These are phyloP conservation scores for Penicillium nordicum DNA, from an alignment of 2,329 filamentous ascomycete species.

Conservation along the genomic window DNA sequence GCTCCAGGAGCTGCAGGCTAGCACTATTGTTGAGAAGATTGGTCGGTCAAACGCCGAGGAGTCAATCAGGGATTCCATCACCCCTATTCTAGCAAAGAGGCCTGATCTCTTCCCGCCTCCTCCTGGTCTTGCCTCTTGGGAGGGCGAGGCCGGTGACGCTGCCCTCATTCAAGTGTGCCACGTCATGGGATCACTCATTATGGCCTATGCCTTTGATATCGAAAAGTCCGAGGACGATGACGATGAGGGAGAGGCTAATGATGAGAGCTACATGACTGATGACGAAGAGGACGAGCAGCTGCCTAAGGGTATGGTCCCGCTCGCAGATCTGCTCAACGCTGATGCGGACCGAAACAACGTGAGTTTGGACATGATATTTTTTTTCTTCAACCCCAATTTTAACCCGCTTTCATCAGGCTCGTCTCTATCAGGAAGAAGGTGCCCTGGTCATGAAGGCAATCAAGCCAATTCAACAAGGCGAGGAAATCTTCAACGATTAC, in stretches of 20 bases:
- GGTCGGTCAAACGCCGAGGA: constrained; percentile 69
- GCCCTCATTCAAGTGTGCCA: constrained; percentile 61
- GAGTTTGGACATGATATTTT: constrained; percentile 22
- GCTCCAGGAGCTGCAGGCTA: constrained; percentile 69
- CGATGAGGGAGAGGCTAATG: constrained; percentile 50
- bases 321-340: constrained; percentile 87
- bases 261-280: constrained; percentile 54
- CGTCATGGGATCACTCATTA: constrained; percentile 80
- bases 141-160: constrained; percentile 41
- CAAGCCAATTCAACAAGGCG: constrained; percentile 63
- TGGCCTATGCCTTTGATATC: constrained; percentile 90
- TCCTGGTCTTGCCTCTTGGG: constrained; percentile 40
- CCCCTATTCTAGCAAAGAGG: constrained; percentile 50
- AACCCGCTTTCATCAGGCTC: constrained; percentile 41
- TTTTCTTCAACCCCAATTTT: background rate
- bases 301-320: constrained; percentile 80
- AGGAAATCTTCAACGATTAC: constrained; percentile 86
- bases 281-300: constrained; percentile 66
- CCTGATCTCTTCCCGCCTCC: constrained; percentile 41
- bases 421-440: constrained; percentile 58
- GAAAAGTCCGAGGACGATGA: constrained; percentile 57
- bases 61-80: constrained; percentile 59
- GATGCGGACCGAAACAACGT: constrained; percentile 81
- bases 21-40: constrained; percentile 71
- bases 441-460: constrained; percentile 68